A percentile compares a stretch with the other conserved stretches of the same genome.
Conservation (phyloP, 176 grass and related monocot genomes). For the Poa pratensis region DNA sequence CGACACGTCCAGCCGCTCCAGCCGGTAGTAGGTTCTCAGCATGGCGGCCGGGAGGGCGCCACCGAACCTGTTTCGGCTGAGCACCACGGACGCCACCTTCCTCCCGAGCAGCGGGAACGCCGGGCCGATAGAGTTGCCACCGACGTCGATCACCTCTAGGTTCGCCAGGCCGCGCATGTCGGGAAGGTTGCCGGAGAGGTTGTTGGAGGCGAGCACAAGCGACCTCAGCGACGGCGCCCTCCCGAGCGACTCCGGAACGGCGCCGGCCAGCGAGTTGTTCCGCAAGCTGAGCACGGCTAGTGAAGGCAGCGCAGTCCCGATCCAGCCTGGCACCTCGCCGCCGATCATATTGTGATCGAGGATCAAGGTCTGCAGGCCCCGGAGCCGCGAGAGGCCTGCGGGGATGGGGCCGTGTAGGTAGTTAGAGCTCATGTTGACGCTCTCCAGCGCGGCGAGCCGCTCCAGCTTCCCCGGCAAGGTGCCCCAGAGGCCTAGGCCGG, state of each 20-base stretch:
- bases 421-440: slow-evolving; percentile 85
- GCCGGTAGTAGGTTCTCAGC: slow-evolving; percentile 59
- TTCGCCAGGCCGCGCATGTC: slow-evolving; percentile 57
- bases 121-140: slow-evolving; percentile 72
- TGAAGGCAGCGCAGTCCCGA: slow-evolving; percentile 48
- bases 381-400: slow-evolving; percentile 56
- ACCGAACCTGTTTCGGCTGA: slow-evolving; percentile 73
- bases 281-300: slow-evolving; percentile 74
- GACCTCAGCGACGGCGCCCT: slow-evolving; percentile 57
- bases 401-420: slow-evolving; percentile 73
- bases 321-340: slow-evolving; percentile 58
- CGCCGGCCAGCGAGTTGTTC: slow-evolving; percentile 75
- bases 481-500: slow-evolving; percentile 83
- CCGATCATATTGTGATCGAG: slow-evolving; percentile 80
- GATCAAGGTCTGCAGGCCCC: slow-evolving; percentile 75
- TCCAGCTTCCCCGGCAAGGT: slow-evolving; percentile 66
- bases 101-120: slow-evolving; percentile 69
- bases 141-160: slow-evolving; percentile 74
- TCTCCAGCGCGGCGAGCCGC: slow-evolving; percentile 66
- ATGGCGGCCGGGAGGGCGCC: slow-evolving; percentile 55
- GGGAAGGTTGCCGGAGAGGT: slow-evolving; percentile 69
- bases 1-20: slow-evolving; percentile 79
- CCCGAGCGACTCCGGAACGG: slow-evolving; percentile 63
- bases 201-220: slow-evolving; percentile 77
- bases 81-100: slow-evolving; percentile 71